Percentiles rank a stretch among this genome's conserved stretches.
Conservation (phyloP, 2,329 filamentous ascomycete species). For the Lachnellula occidentalis region DNA sequence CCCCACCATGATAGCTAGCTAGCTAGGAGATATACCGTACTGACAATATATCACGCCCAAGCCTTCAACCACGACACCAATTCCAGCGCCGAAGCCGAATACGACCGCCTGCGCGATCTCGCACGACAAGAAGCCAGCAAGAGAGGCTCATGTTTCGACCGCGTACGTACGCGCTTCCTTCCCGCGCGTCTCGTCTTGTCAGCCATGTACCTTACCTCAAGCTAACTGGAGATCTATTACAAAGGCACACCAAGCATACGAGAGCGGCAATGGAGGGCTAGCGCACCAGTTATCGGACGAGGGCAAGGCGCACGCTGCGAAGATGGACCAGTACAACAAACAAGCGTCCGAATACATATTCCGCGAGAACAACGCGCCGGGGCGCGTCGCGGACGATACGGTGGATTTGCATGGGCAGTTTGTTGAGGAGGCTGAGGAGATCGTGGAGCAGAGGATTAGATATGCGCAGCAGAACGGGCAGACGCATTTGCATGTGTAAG, state of each 20-base stretch:
- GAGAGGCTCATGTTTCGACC: constrained; percentile 70
- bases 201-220: no score
- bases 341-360: constrained; percentile 94
- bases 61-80: constrained; percentile 71
- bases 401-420: constrained; percentile 94
- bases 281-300: constrained; percentile 82
- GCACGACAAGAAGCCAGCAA: constrained; percentile 77
- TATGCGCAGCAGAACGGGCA: constrained; percentile 70
- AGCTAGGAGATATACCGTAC: neutral
- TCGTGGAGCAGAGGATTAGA: constrained; percentile 78
- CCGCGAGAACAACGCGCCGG: constrained; percentile 82
- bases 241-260: constrained; percentile 72
- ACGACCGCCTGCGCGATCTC: constrained; percentile 81
- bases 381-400: constrained; percentile 69
- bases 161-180: constrained; percentile 49
- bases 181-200: neutral
- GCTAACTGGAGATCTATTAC: no score
- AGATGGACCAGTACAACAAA: constrained; percentile 84
- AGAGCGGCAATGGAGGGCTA: constrained; percentile 71
- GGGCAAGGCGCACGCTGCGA: constrained; percentile 75
- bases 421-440: constrained; percentile 90
- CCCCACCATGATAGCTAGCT: constrained; percentile 1
- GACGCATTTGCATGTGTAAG: constrained; percentile 75
- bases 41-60: constrained; percentile 1
- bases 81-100: constrained; percentile 72